Evolutionary conservation across 202 grass and related monocot genomes (phyloP).

Genomic region (Carex sylvatica): DNA sequence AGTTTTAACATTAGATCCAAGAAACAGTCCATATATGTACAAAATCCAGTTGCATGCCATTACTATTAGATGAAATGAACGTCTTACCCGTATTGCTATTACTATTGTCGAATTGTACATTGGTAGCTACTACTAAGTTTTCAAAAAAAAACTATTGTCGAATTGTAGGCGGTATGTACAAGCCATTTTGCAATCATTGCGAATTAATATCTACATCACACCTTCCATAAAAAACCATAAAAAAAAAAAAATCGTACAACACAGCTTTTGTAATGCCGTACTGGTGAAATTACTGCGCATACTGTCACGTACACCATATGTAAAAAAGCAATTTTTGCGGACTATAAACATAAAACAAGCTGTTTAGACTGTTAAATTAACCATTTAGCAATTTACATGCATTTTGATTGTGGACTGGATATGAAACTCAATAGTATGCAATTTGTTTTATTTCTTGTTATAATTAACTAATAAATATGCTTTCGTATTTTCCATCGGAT

Average conservation of each 20-base stretch:
- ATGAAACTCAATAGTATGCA: not conserved
- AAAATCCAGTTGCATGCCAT: conserved; percentile 2
- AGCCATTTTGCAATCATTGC: not conserved
- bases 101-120: too few species aligned
- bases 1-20: conserved; percentile 7
- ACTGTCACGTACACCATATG: not conserved
- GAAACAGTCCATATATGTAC: not conserved
- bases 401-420: not conserved
- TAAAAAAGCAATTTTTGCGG: not conserved
- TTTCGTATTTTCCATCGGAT: too few species aligned
- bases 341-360: not conserved
- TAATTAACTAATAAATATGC: too few species aligned
- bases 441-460: too few species aligned
- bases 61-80: not conserved
- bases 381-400: not conserved
- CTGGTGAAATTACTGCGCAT: not conserved
- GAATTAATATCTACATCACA: not conserved
- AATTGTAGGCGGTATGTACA: not conserved
- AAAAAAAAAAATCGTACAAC: too few species aligned
- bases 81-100: not conserved
- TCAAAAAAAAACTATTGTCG: too few species aligned
- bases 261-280: too few species aligned
- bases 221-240: too few species aligned
- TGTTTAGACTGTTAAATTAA: not conserved
- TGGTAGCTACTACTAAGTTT: too few species aligned